Conservation (phyloP, 805 yeast genomes). For the Kodamaea hsintzibuensis region DNA sequence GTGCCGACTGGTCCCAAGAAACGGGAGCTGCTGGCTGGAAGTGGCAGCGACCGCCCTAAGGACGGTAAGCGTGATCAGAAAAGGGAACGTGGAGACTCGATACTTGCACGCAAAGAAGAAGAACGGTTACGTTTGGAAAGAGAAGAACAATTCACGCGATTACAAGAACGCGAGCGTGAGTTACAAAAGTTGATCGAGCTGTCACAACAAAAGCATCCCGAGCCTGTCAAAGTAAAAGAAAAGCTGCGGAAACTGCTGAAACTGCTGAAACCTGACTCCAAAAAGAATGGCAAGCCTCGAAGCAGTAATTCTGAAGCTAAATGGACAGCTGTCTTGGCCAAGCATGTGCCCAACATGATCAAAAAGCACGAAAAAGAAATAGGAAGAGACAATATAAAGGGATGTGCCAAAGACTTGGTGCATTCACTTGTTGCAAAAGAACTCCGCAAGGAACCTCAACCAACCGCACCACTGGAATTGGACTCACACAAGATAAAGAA, state of each 20-base stretch:
- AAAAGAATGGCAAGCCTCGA: neutral
- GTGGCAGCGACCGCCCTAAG: neutral
- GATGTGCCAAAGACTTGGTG: conserved; percentile 78
- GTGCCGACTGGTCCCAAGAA: conserved; percentile 34
- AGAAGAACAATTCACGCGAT: conserved; percentile 33
- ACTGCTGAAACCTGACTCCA: neutral
- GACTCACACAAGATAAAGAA: conserved; percentile 67
- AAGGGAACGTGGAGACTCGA: conserved; percentile 3
- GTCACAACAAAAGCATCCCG: neutral
- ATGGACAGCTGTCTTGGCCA: conserved; percentile 62
- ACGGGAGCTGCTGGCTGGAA: neutral
- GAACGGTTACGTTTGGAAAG: conserved; percentile 32
- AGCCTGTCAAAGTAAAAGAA: neutral
- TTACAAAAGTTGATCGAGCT: conserved; percentile 35
- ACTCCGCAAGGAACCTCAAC: conserved; percentile 43
- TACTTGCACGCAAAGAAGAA: conserved; percentile 34
- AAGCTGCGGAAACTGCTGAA: conserved; percentile 1
- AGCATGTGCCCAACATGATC: conserved; percentile 75
- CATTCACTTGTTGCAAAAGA: conserved; percentile 70
- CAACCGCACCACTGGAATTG: conserved; percentile 54
- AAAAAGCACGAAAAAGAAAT: conserved; percentile 64
- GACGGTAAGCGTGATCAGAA: conserved; percentile 5
- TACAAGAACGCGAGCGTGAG: conserved; percentile 35
- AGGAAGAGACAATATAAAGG: conserved; percentile 72
- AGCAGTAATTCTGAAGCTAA: conserved; percentile 19